These are phyloP conservation scores for Aspergillus hiratsukae DNA, from an alignment of 2,329 filamentous ascomycete species.

Conservation along the genomic window DNA sequence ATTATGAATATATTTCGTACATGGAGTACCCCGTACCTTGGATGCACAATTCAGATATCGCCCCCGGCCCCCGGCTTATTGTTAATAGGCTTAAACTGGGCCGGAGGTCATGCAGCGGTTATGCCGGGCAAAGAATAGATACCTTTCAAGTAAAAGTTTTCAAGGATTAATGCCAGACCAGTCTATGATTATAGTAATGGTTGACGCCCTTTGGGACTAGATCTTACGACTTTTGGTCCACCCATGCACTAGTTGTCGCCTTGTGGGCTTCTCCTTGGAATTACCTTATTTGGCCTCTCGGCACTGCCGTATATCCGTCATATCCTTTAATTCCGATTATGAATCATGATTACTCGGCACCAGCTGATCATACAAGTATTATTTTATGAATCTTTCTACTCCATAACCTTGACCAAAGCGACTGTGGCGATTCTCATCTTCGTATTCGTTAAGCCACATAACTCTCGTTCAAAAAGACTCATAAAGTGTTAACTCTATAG, in stretches of 20 bases:
- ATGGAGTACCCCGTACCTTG: neutral
- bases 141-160: neutral
- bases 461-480: neutral
- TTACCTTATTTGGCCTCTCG: neutral
- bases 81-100: constrained; percentile 11
- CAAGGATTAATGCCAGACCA: neutral
- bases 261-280: neutral
- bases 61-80: neutral
- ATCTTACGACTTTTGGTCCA: neutral
- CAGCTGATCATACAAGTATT: neutral
- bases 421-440: constrained; percentile 11
- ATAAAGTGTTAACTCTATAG: neutral
- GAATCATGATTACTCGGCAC: neutral
- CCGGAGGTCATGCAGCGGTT: constrained; percentile 13
- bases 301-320: neutral
- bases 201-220: constrained; percentile 3
- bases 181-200: neutral
- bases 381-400: neutral
- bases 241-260: neutral
- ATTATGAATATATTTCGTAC: neutral
- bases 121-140: constrained; percentile 9
- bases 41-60: neutral
- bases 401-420: neutral
- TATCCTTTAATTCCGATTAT: neutral
- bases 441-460: constrained; percentile 5